phyloP scores from a whole-genome alignment of 1,284 basidiomycete genomes.

The Trametes pubescens region DNA sequence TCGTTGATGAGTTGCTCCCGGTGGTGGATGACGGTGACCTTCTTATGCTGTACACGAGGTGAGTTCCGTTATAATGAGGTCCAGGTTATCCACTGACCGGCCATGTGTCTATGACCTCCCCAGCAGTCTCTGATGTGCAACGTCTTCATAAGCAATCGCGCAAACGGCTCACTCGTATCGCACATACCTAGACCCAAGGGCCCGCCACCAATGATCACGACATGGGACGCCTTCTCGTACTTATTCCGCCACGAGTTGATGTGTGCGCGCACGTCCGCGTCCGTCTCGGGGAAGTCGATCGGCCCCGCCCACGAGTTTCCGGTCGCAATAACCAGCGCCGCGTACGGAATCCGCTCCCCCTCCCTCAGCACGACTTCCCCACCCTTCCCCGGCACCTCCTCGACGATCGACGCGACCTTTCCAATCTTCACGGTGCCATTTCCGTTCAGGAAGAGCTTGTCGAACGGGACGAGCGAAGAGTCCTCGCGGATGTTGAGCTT shows the following conservation, averaged over 20 bases:
- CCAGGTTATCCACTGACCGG: slow-evolving; percentile 49
- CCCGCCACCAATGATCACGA: slow-evolving; percentile 69
- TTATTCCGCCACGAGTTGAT: slow-evolving; percentile 53
- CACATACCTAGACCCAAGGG: slow-evolving; percentile 65
- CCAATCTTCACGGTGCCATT: slow-evolving; percentile 57
- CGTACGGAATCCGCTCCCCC: slow-evolving; percentile 59
- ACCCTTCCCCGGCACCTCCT: slow-evolving; percentile 45
- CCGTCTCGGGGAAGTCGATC: slow-evolving; percentile 53
- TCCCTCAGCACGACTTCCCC: slow-evolving; percentile 55
- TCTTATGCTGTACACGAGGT: slow-evolving; percentile 44
- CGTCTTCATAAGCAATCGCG: slow-evolving; percentile 5
- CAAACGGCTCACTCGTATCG: background rate
- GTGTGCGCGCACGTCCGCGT: slow-evolving; percentile 49
- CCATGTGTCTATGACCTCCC: slow-evolving; percentile 63
- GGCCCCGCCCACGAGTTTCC: slow-evolving; percentile 64
- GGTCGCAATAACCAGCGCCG: slow-evolving; percentile 63
- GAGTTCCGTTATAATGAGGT: too few relatives aligned
- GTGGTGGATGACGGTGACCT: slow-evolving; percentile 72
- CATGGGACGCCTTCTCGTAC: slow-evolving; percentile 55
- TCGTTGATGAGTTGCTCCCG: slow-evolving; percentile 59
- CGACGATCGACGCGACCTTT: slow-evolving; percentile 52
- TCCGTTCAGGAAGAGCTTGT: slow-evolving; percentile 55
- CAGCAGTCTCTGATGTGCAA: slow-evolving; percentile 55
- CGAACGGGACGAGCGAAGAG: slow-evolving; percentile 48
- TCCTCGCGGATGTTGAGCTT: slow-evolving; percentile 41